Evolutionary conservation across 768 basidiomycete genomes (phyloP), one percentile per base, ranked within the genome.

Genomic region (Hygrophorus russula): DNA sequence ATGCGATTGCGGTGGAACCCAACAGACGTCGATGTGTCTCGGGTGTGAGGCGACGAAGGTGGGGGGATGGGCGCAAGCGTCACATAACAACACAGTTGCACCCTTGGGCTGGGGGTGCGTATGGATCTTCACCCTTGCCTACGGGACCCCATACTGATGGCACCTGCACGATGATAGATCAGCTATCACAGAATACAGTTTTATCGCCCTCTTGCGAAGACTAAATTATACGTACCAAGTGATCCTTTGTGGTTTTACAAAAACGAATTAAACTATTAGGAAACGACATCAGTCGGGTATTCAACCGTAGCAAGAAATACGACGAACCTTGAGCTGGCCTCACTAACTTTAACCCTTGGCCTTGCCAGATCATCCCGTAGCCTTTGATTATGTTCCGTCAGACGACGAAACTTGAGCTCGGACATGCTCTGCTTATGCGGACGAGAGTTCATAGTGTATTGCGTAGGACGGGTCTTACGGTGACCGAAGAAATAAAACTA

Each of bases 101-200:
- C 24, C 82, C 78, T 54, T 76, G 68, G 39, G 78, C 73, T 56
- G 80, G 85, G 40, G 88, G 84, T 44, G 87, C 85, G 61, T 91
- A 97, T 32, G 93, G 93, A 59, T 97, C 92, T 61, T 93, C 87
- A 53, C 76, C 78, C 67, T 88, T 90, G 54, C 76, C 78, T 24
- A 92, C 75, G 12, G 86, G 82, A 14, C 93, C 93, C 93, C 93
- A 98, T 41, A 98, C 85, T 28, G 85, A 89, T 12, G 92, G 91
- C 41, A 92, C 78, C 88, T 92, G 56, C 15, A 53, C 43, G 34
- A 20, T 41, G 39, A 32, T 27, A 32, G 45, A 49, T 47, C 29
- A 51, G 38, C 30, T 29, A 41, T 36, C 50, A 10, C 32, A 17
- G 41, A 32, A 31, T n/a, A 32, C 5, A 14, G 14, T 7, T n/a